phyloP scores from a whole-genome alignment of 352 stramenopile species.

The Thraustochytrium sp. region DNA sequence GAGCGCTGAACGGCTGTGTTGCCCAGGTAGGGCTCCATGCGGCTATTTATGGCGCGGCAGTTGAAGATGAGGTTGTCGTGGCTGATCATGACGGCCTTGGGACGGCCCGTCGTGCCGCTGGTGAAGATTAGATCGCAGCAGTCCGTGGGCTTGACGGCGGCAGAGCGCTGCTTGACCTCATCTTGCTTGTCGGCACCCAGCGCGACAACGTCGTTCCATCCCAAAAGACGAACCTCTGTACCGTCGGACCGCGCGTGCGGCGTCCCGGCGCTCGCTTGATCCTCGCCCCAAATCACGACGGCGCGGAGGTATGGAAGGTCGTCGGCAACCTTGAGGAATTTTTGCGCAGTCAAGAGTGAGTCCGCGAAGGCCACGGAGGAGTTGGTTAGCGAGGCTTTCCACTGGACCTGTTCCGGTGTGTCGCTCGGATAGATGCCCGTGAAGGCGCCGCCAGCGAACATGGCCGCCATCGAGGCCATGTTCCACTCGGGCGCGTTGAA shows the following conservation, averaged over 20 bases:
- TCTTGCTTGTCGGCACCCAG: slow-evolving; percentile 54
- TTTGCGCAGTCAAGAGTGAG: neutral
- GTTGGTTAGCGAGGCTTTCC: slow-evolving; percentile 10
- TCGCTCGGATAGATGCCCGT: slow-evolving; percentile 38
- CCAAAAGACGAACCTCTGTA: neutral
- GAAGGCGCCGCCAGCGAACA: slow-evolving; percentile 21
- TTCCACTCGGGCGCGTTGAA: slow-evolving; percentile 40
- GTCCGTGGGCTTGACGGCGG: slow-evolving; percentile 68
- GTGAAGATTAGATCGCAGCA: slow-evolving; percentile 83
- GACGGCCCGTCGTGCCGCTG: slow-evolving; percentile 78
- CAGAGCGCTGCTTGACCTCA: slow-evolving; percentile 63
- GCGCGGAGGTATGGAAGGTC: slow-evolving; percentile 19
- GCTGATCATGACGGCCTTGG: slow-evolving; percentile 83
- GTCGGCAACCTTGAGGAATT: slow-evolving; percentile 6
- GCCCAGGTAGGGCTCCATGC: neutral
- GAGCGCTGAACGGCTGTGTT: slow-evolving; percentile 59
- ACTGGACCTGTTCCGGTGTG: slow-evolving; percentile 24
- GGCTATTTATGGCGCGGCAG: neutral
- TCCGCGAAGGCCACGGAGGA: slow-evolving; percentile 23
- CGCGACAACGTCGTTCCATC: slow-evolving; percentile 3
- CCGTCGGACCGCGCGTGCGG: neutral
- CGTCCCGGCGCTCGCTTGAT: neutral
- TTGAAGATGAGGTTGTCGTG: slow-evolving; percentile 76
- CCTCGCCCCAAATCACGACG: neutral
- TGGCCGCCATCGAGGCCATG: neutral